Evolutionary conservation across 371 early-diverging fungal species (phyloP), one percentile per base, ranked within the genome.

Genomic region (Mortierella sp.): DNA sequence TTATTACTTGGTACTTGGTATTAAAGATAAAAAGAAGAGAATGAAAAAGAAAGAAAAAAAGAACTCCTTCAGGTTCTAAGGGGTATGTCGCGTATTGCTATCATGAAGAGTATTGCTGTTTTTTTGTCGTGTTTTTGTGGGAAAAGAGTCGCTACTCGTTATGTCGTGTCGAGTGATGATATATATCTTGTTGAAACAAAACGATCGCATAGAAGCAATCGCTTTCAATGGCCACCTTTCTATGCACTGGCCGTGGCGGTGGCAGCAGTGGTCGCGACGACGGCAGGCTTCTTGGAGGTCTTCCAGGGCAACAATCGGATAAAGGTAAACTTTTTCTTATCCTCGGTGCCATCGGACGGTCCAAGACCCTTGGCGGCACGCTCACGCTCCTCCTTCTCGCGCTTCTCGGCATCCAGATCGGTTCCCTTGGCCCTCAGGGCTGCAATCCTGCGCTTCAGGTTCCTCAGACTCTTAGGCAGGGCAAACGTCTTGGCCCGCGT

Each of bases 261-360:
- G 24, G 66, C n/a, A 48, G 58, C 44, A 2, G 64, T 34, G 26
- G 68, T 29, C 29, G 55, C 29, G 43, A 53, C 47, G 6, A 69
- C 31, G 5, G 73, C 34, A 6, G 68, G 37, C 64, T 71, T 74
- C 71, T 83, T 83, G 43, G 45, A 19, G 13, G 83, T 66, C 77
- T 48, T 83, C 83, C 83, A 83, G 9, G 83, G 83, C 72, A 83
- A 48, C 66, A 83, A 61, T 7, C 83, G 78, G 41, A 83, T 83
- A 11, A 83, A 44, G n/a, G 79, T 72, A 44, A 83, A 83, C 70
- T 75, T 83, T 48, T 78, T 83, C 77, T 83, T 83, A 34, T 83
- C 83, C 4, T 78, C 79, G 13, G 14, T 22, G 0, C 39, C 52
- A 22, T 37, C 69, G 10, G 34, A n/a, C n/a, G n/a, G n/a, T n/a